Evolutionary conservation across 495 filamentous ascomycete species (phyloP).

Genomic region (Daldinia decipiens): DNA sequence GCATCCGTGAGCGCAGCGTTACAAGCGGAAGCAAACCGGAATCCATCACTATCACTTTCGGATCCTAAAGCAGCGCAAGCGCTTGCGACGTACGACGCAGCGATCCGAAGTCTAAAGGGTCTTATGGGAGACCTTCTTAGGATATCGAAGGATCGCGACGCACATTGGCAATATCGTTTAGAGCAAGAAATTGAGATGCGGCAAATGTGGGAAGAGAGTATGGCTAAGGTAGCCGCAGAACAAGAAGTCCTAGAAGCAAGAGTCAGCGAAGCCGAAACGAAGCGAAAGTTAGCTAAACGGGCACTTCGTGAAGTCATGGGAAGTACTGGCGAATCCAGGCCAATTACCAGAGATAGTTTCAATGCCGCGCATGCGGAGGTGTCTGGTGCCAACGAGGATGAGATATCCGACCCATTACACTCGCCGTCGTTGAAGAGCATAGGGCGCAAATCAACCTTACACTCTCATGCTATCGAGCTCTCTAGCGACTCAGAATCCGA

Average conservation of each 20-base stretch:
- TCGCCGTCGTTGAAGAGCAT: conserved; percentile 57
- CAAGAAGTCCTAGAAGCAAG: conserved; percentile 89
- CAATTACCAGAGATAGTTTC: conserved; percentile 49
- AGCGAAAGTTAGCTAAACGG: conserved; percentile 87
- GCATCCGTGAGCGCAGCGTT: conserved; percentile 84
- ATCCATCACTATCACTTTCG: conserved; percentile 73
- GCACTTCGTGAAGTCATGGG: conserved; percentile 89
- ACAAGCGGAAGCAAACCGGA: conserved; percentile 73
- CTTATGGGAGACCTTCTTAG: conserved; percentile 87
- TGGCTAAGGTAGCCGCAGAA: conserved; percentile 91
- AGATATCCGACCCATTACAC: conserved; percentile 47
- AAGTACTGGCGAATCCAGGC: conserved; percentile 61
- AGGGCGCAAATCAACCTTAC: conserved; percentile 65
- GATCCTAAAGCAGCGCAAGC: conserved; percentile 82
- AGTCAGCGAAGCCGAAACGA: conserved; percentile 89
- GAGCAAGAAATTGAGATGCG: conserved; percentile 89
- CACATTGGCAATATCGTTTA: conserved; percentile 95
- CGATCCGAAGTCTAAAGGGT: conserved; percentile 85
- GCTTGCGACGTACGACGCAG: conserved; percentile 86
- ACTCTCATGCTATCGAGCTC: conserved; percentile 69
- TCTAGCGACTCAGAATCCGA: conserved; percentile 81
- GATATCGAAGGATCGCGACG: conserved; percentile 91
- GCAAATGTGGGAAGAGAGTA: conserved; percentile 98
- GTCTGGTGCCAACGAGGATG: conserved; percentile 44
- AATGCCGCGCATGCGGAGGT: conserved; percentile 49